phyloP scores from a whole-genome alignment of 2,329 filamentous ascomycete species.

The Monosporascus sp. region DNA sequence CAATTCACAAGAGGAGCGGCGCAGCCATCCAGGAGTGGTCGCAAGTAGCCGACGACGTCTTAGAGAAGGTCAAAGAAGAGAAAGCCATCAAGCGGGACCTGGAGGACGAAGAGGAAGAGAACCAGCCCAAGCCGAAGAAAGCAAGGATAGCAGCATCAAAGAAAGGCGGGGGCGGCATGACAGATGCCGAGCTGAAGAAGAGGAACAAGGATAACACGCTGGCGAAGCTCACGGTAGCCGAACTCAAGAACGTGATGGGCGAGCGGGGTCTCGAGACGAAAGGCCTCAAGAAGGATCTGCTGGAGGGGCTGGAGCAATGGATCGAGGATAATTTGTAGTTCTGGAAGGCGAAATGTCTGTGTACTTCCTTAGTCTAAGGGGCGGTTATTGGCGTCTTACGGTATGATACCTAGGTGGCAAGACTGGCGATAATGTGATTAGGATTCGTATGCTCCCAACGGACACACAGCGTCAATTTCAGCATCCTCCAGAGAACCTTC shows the following conservation, averaged over 20 bases:
- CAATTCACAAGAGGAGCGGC: slow-evolving; percentile 85
- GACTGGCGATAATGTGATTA: no score
- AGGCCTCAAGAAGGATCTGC: slow-evolving; percentile 49
- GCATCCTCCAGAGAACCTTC: no score
- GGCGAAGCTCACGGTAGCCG: slow-evolving; percentile 49
- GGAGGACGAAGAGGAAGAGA: slow-evolving; percentile 35
- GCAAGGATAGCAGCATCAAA: slow-evolving; percentile 30
- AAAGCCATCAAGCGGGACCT: slow-evolving; percentile 48
- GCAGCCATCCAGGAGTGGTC: slow-evolving; percentile 76
- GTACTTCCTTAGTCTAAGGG: no score
- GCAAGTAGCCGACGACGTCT: slow-evolving; percentile 56
- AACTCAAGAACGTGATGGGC: slow-evolving; percentile 45
- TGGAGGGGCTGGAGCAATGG: slow-evolving; percentile 54
- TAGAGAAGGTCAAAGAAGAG: slow-evolving; percentile 29
- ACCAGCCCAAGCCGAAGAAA: slow-evolving; percentile 41
- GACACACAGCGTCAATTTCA: no score
- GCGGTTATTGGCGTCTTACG: no score
- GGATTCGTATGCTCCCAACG: no score
- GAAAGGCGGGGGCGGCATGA: slow-evolving; percentile 29
- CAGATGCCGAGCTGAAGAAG: slow-evolving; percentile 41
- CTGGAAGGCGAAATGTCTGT: neutral
- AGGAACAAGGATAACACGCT: slow-evolving; percentile 42
- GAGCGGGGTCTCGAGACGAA: slow-evolving; percentile 42
- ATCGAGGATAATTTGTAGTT: slow-evolving; percentile 38
- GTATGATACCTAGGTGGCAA: neutral